A percentile compares a stretch with the other conserved stretches of the same genome.
Evolutionary conservation across 2,329 filamentous ascomycete genomes (phyloP).

Genomic region (Didymellaceae sp.): DNA sequence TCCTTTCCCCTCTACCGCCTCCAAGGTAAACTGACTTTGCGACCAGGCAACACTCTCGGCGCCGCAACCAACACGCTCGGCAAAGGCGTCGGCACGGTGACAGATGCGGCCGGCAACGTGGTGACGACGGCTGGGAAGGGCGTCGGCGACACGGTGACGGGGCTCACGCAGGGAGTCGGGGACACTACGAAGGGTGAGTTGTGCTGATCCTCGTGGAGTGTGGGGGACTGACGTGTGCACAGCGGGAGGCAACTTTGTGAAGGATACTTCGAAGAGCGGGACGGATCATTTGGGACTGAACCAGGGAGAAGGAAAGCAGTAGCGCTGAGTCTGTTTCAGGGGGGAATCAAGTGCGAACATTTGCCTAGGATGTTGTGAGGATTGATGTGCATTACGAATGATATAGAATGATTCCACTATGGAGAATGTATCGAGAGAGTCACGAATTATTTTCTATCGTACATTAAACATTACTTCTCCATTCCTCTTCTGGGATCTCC

Average conservation of each 20-base stretch:
- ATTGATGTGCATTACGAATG: no score
- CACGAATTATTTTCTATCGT: no score
- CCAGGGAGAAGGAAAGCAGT: slow-evolving; percentile 24
- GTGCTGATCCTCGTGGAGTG: not conserved
- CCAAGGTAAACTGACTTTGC: not conserved
- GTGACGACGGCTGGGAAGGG: slow-evolving; percentile 44
- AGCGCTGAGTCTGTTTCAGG: no score
- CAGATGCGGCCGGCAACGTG: slow-evolving; percentile 40
- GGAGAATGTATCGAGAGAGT: no score
- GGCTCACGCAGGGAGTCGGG: slow-evolving; percentile 42
- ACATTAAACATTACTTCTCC: not conserved
- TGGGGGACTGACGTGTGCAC: slow-evolving; percentile 12
- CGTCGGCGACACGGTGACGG: slow-evolving; percentile 44
- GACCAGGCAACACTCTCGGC: slow-evolving; percentile 43
- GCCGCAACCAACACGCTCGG: slow-evolving; percentile 43
- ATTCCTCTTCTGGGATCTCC: not conserved
- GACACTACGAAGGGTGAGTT: slow-evolving; percentile 45
- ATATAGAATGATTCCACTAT: no score
- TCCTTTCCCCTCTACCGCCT: not conserved
- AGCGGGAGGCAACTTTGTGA: slow-evolving; percentile 41
- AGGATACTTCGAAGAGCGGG: slow-evolving; percentile 37
- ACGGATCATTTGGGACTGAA: slow-evolving; percentile 29
- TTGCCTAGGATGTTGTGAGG: no score
- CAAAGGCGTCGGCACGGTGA: slow-evolving; percentile 41
- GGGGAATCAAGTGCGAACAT: no score